phyloP scores from a whole-genome alignment of 768 basidiomycete genomes.

The Obba rivulosa region DNA sequence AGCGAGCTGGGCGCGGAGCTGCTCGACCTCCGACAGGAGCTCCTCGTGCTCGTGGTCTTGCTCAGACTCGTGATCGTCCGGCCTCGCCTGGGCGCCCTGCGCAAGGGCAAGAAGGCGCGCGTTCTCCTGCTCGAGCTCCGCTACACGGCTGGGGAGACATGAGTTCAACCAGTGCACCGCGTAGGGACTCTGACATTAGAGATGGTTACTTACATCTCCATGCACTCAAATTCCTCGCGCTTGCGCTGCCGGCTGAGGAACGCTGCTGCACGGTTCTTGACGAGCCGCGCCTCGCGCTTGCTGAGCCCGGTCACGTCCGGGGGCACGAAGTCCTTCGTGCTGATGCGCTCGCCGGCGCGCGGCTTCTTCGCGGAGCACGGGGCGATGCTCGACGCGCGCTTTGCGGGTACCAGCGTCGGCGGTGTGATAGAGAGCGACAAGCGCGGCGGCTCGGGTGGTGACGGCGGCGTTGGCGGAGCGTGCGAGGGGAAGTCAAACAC shows the following conservation, averaged over 20 bases:
- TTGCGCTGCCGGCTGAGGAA: constrained; percentile 89
- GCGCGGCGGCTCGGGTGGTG: constrained; percentile 26
- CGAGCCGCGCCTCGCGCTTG: constrained; percentile 87
- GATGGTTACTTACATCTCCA: constrained; percentile 71
- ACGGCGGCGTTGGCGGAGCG: constrained; percentile 21
- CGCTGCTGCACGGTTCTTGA: constrained; percentile 89
- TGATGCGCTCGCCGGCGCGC: constrained; percentile 45
- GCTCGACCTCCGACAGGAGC: constrained; percentile 57
- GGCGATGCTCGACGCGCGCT: constrained; percentile 18
- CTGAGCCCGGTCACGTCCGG: constrained; percentile 84
- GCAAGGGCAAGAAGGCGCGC: constrained; percentile 61
- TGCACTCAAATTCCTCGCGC: constrained; percentile 85
- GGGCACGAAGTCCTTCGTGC: constrained; percentile 79
- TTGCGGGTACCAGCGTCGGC: constrained; percentile 22
- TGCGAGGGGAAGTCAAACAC: constrained; percentile 59
- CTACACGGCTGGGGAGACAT: constrained; percentile 57
- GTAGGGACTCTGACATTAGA: constrained; percentile 8
- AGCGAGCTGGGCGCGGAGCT: constrained; percentile 58
- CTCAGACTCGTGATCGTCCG: constrained; percentile 3
- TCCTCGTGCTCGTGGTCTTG: constrained; percentile 19
- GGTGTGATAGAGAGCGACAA: constrained; percentile 22
- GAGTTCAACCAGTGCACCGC: background rate
- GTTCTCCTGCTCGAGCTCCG: constrained; percentile 82
- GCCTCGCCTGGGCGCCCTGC: constrained; percentile 29
- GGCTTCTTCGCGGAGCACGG: constrained; percentile 35